Conservation (phyloP, 106 monocot species). For the Dioscorea dumetorum region DNA sequence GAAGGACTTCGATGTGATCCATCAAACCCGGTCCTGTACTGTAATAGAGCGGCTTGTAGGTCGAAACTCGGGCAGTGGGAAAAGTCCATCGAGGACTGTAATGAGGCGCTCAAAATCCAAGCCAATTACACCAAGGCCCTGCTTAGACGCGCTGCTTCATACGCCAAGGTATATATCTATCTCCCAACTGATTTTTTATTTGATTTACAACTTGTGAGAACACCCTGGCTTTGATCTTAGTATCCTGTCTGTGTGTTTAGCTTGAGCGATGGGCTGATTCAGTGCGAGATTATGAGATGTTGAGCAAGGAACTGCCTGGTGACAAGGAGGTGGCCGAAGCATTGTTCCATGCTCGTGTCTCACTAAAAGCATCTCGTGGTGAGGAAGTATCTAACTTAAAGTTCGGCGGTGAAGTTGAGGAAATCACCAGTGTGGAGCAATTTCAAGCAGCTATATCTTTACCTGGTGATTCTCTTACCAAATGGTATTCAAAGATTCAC, state of each 20-base stretch:
- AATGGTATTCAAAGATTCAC: no score
- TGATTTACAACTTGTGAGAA: background rate
- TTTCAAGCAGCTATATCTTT: slow-evolving; percentile 54
- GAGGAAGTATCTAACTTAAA: slow-evolving; percentile 77
- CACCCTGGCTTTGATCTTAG: background rate
- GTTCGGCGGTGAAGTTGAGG: slow-evolving; percentile 73
- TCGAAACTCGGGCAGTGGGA: slow-evolving; percentile 83
- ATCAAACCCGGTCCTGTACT: slow-evolving; percentile 63
- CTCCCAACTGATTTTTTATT: background rate
- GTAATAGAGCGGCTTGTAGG: slow-evolving; percentile 87
- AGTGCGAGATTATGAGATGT: slow-evolving; percentile 73
- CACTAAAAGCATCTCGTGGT: slow-evolving; percentile 58
- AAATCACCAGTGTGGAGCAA: slow-evolving; percentile 53
- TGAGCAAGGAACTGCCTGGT: slow-evolving; percentile 65
- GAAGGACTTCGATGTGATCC: slow-evolving; percentile 85
- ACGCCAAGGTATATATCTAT: slow-evolving; percentile 52
- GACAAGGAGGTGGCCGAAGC: slow-evolving; percentile 74
- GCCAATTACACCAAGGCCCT: slow-evolving; percentile 82
- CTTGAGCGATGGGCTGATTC: slow-evolving; percentile 84
- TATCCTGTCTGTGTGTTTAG: slow-evolving; percentile 19
- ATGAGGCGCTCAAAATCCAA: slow-evolving; percentile 60
- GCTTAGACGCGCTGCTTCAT: slow-evolving; percentile 65
- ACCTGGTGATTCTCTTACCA: slow-evolving; percentile 32
- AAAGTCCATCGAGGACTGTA: slow-evolving; percentile 80
- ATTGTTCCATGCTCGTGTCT: slow-evolving; percentile 68